Conservation (phyloP, 257 asterid species). For the Solanum neorickii region DNA sequence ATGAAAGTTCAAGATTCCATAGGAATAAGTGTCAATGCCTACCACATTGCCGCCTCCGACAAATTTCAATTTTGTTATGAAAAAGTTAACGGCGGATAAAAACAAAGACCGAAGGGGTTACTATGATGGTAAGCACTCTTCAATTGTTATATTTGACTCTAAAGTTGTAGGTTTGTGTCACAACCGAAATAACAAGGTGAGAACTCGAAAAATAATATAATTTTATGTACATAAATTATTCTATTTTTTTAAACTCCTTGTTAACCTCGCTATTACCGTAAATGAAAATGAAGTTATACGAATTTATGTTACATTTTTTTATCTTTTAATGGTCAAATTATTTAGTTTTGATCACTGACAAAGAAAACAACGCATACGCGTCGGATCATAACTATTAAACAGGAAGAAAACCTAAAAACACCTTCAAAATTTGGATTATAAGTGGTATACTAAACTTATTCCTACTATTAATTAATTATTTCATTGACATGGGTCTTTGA, state of each 20-base stretch:
- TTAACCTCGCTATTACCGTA: neutral
- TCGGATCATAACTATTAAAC: neutral
- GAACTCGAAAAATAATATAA: neutral
- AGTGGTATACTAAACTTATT: neutral
- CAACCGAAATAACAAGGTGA: neutral
- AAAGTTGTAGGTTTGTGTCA: neutral
- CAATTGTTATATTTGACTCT: neutral
- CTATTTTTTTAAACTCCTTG: neutral
- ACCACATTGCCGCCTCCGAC: neutral
- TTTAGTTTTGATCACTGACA: neutral
- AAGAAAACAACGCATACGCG: too few relatives aligned
- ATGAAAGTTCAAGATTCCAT: conserved; percentile 30
- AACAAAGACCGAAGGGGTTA: neutral
- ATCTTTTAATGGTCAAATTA: neutral
- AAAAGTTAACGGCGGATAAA: neutral
- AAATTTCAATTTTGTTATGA: neutral
- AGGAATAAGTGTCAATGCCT: neutral
- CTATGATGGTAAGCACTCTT: neutral
- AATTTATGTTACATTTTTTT: neutral
- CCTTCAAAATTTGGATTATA: neutral
- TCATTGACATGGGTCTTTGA: neutral
- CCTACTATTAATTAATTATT: neutral
- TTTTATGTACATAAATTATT: neutral
- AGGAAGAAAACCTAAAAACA: neutral
- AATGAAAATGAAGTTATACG: neutral